phyloP scores from a whole-genome alignment of 805 yeast genomes.

The Metschnikowia borealis region DNA sequence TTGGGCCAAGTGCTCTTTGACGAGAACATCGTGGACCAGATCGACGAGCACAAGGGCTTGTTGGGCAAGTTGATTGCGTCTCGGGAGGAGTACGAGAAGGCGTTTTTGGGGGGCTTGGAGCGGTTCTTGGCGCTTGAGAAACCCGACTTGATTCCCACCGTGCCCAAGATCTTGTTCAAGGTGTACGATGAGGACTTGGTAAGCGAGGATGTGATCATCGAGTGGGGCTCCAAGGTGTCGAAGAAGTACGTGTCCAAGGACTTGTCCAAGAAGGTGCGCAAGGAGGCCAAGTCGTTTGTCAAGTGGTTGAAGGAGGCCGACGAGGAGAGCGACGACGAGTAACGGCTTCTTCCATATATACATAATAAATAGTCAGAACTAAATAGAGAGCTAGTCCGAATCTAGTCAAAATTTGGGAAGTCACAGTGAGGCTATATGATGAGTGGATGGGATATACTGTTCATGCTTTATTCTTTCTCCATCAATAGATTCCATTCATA shows the following conservation, averaged over 20 bases:
- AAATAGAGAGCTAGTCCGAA: too few relatives aligned
- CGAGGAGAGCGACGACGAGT: conserved; percentile 68
- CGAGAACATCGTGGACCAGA: conserved; percentile 67
- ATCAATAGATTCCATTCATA: too few relatives aligned
- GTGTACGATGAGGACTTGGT: conserved; percentile 80
- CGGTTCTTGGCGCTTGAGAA: conserved; percentile 83
- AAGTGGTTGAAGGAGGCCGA: conserved; percentile 96
- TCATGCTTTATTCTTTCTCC: too few relatives aligned
- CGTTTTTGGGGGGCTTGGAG: conserved; percentile 93
- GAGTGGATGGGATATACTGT: too few relatives aligned
- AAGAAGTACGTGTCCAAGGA: conserved; percentile 94
- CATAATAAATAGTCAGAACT: too few relatives aligned
- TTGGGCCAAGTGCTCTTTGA: conserved; percentile 86
- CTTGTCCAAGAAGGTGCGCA: conserved; percentile 86
- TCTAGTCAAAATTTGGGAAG: too few relatives aligned
- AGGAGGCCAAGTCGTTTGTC: conserved; percentile 92
- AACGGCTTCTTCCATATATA: conserved; percentile 8
- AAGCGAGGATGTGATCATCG: conserved; percentile 73
- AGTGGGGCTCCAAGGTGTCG: conserved; percentile 89
- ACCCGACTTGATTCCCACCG: conserved; percentile 58
- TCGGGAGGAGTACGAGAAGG: conserved; percentile 67
- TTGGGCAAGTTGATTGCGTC: conserved; percentile 70
- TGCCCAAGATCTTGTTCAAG: conserved; percentile 79
- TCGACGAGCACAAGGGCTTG: conserved; percentile 76
- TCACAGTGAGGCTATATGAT: too few relatives aligned